Evolutionary conservation across 345 rosid genomes (phyloP), one percentile per base, ranked within the genome.

Genomic region (Gossypium bickii): DNA sequence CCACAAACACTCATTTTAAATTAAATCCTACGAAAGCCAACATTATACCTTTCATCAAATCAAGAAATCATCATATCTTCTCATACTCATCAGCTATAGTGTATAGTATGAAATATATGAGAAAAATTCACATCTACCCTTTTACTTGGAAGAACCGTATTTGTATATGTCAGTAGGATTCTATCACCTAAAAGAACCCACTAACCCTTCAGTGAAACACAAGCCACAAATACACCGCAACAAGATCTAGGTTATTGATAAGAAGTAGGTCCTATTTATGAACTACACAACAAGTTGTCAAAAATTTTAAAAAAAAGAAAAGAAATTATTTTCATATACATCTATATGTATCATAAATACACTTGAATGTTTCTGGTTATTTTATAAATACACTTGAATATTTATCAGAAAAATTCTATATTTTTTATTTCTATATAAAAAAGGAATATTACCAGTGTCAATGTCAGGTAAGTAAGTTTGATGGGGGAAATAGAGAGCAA

Each of bases 181-280:
- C 13, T 9, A 22, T 57, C 61, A 57, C 62, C 62, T 57, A 58
- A 58, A 24, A 58, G 38, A 24, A 24, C 34, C 7, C 63, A 24
- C 62, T 24, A 58, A 58, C 17, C 12, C 7, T 58, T 22, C 59
- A 18, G 59, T 58, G 64, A 60, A 60, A 25, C 43, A 60, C 41
- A 60, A 60, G 64, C 64, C 64, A 60, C 64, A 60, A 60, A 60
- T 25, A 25, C 64, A 25, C 41, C 27, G 64, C 63, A 59, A 60
- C 64, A 60, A 12, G 38, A 59, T 13, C 7, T 25, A 25, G 64
- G 41, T 12, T 59, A 25, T 27, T 25, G 63, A 59, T 59, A 59
- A 58, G 63, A 58, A 60, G 64, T 60, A 60, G 64, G 64, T 60
- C 64, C 64, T 25, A 25, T 60, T 25, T 12, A 59, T 59, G n/a